A percentile compares a stretch with the other conserved stretches of the same genome.
These are phyloP conservation scores for Boletus pseudo-olivaceus DNA, from an alignment of 768 basidiomycete species.

Conservation along the genomic window DNA sequence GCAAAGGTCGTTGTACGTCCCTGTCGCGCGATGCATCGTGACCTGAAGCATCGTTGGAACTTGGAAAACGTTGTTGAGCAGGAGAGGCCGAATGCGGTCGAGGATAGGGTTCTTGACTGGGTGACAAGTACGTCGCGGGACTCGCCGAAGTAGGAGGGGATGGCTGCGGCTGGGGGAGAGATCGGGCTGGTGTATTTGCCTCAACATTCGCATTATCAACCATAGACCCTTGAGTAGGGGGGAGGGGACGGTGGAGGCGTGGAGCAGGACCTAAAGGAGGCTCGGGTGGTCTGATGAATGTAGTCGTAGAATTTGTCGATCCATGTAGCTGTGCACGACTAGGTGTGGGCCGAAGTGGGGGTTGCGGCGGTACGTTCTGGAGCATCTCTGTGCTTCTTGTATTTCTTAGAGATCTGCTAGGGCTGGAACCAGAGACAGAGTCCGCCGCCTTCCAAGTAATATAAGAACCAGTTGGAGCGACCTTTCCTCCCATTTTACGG, in stretches of 20 bases:
- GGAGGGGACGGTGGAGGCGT: constrained; percentile 29
- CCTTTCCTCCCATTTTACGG: constrained; percentile 23
- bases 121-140: constrained; percentile 35
- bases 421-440: constrained; percentile 31
- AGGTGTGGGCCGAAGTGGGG: constrained; percentile 28
- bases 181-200: constrained; percentile 13
- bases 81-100: constrained; percentile 59
- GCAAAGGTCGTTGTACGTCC: constrained; percentile 28
- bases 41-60: constrained; percentile 11
- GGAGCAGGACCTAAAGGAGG: constrained; percentile 12
- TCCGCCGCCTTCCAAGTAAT: constrained; percentile 33
- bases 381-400: constrained; percentile 30
- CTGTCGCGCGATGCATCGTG: constrained; percentile 26
- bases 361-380: constrained; percentile 14
- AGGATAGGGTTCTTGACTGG: constrained; percentile 54
- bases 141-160: constrained; percentile 19
- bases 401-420: constrained; percentile 25
- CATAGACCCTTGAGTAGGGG: constrained; percentile 25
- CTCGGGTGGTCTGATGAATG: constrained; percentile 19
- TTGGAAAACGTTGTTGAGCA: constrained; percentile 31
- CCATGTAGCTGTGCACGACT: constrained; percentile 28
- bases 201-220: constrained; percentile 21
- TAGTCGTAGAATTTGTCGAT: constrained; percentile 14
- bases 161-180: constrained; percentile 25
- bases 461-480: constrained; percentile 20